These are phyloP conservation scores for Yamadazyma triangularis DNA, from an alignment of 1,139 yeast species.

Conservation along the genomic window DNA sequence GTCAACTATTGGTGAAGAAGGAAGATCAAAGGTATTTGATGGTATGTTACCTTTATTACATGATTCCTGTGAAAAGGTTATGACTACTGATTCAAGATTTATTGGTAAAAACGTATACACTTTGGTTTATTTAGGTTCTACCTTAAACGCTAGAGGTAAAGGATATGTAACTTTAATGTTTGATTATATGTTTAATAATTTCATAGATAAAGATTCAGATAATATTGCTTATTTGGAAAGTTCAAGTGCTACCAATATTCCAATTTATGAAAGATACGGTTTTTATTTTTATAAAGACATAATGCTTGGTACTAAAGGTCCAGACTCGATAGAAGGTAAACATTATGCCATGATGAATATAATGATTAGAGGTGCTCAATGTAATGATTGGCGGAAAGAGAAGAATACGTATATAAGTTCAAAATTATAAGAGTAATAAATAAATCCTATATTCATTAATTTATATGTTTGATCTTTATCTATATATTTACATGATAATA, in stretches of 20 bases:
- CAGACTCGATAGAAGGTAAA: constrained; percentile 32
- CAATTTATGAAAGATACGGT: constrained; percentile 56
- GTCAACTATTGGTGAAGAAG: constrained; percentile 47
- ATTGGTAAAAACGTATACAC: constrained; percentile 45
- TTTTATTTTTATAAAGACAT: constrained; percentile 49
- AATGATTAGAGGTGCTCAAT: constrained; percentile 49
- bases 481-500: constrained; percentile 4
- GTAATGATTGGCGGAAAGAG: constrained; percentile 31
- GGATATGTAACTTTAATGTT: constrained; percentile 60
- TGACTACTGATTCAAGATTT: constrained; percentile 29
- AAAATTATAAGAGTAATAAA: too few relatives aligned
- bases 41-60: constrained; percentile 57
- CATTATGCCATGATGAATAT: constrained; percentile 56
- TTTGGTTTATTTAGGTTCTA: constrained; percentile 59
- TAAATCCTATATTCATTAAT: neutral
- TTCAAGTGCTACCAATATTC: constrained; percentile 48
- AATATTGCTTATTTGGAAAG: constrained; percentile 55
- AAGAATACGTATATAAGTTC: neutral
- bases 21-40: constrained; percentile 51
- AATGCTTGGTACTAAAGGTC: constrained; percentile 38
- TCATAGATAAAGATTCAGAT: constrained; percentile 43
- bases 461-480: constrained; percentile 1
- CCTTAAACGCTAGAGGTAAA: constrained; percentile 58
- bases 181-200: constrained; percentile 49
- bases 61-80: constrained; percentile 41